These are phyloP conservation scores for Selaginella tamariscina DNA, from an alignment of 75 land plant genomes.

Conservation along the genomic window DNA sequence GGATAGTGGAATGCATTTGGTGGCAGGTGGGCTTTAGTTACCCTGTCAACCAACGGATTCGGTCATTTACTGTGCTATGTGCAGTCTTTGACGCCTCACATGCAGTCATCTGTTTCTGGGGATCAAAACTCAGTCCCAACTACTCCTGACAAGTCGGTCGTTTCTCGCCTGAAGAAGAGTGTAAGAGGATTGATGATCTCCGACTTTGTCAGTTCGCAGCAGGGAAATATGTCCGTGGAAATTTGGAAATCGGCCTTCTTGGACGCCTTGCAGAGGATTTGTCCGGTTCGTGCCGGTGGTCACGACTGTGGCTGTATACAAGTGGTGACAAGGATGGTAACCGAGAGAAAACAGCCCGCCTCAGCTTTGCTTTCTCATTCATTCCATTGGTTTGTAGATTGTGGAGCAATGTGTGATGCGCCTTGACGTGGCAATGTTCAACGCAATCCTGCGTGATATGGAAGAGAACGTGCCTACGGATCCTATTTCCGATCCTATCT, in stretches of 20 bases:
- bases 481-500: conserved; percentile 90
- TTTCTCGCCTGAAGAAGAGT: neutral
- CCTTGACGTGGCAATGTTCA: conserved; percentile 94
- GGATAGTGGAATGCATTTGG: conserved; percentile 87
- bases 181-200: conserved; percentile 28
- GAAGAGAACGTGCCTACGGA: conserved; percentile 81
- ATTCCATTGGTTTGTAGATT: conserved; percentile 32
- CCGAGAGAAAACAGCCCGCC: neutral
- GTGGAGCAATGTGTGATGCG: conserved; percentile 72
- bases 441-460: conserved; percentile 86
- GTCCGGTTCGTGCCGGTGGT: conserved; percentile 76
- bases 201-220: conserved; percentile 53
- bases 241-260: conserved; percentile 77
- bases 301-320: conserved; percentile 93
- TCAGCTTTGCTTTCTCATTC: conserved; percentile 3
- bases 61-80: neutral
- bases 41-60: too few species aligned
- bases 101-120: neutral
- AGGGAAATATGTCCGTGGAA: conserved; percentile 61
- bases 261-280: conserved; percentile 66
- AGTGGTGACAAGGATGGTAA: conserved; percentile 60
- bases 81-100: neutral
- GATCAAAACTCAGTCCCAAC: neutral
- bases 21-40: conserved; percentile 94
- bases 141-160: neutral